Base-by-base conservation (phyloP, 352 stramenopile species). In the Globisporangium orthogonon region DNA sequence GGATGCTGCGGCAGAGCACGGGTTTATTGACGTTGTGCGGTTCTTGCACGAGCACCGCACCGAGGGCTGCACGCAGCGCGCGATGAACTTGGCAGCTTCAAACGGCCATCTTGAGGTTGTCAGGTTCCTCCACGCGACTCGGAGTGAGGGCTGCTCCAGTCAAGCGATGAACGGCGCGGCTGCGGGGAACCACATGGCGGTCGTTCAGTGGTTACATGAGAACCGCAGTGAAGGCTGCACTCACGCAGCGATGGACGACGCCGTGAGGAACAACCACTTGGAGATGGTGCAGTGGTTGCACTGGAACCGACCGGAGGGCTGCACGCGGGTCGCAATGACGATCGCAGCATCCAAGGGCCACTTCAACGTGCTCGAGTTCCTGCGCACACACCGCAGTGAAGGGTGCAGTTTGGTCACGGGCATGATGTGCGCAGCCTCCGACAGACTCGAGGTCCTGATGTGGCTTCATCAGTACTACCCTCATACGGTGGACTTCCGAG, bases 331-430 rank as follows among this genome's bases (percentile, higher is more conserved):
- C 7, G 61, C 61, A 0, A 67, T 67, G 56, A 33, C 54, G 13
- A 28, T 17, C 5, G 50, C 61, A 11, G 61, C 51, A 14, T 4
- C 18, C 9, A 13, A 14, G n/a, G 31, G 29, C 13, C 50, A 67
- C 41, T 44, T 61, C 14, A 10, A 15, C 1, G 37, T 61, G 10
- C 39, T 65, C 39, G 29, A 53, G 37, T 67, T 54, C 17, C 61
- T 67, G 7, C 56, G 46, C 23, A 33, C 10, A 11, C 46, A 65
- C 28, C 56, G 61, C 4, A 54, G 14, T 9, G 61, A 67, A 39
- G 56, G 61, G 28, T 48, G 58, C n/a, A 46, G 31, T 0, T 43
- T n/a, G 15, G 41, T 18, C 40, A 51, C 41, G 4, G 29, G 23
- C 1, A 29, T 43, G 15, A n/a, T 51, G 28, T 61, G 48, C n/a